These are phyloP conservation scores for Talaromyces albobiverticillius DNA, from an alignment of 2,329 filamentous ascomycete genomes.

Conservation along the genomic window DNA sequence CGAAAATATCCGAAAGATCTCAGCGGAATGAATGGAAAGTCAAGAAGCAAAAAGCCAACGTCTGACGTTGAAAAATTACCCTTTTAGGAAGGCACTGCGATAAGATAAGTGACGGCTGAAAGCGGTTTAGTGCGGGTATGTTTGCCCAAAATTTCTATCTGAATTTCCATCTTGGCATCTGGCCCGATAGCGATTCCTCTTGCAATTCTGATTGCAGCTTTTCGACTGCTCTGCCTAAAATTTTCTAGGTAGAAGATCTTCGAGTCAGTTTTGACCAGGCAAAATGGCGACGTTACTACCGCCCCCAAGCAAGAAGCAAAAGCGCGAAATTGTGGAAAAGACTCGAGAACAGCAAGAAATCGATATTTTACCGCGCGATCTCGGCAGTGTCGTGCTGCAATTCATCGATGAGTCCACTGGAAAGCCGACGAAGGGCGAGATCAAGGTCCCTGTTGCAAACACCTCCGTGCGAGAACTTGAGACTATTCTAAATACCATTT, in stretches of 20 bases:
- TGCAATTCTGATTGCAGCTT: neutral
- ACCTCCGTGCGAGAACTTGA: slow-evolving; percentile 87
- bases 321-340: slow-evolving; percentile 69
- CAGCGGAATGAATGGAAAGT: too few species aligned
- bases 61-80: too few species aligned
- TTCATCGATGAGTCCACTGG: slow-evolving; percentile 79
- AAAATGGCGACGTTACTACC: slow-evolving; percentile 76
- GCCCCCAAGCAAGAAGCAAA: slow-evolving; percentile 86
- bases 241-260: neutral
- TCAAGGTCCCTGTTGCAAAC: slow-evolving; percentile 75
- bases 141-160: neutral
- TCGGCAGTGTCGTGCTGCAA: slow-evolving; percentile 77
- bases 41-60: too few species aligned
- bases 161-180: neutral
- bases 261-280: neutral
- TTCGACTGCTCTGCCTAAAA: neutral
- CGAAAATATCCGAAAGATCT: too few species aligned
- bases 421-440: slow-evolving; percentile 66
- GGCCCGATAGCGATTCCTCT: neutral
- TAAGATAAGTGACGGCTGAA: too few species aligned
- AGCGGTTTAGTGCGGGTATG: neutral
- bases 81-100: too few species aligned
- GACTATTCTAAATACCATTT: slow-evolving; percentile 76
- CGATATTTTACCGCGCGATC: slow-evolving; percentile 60
- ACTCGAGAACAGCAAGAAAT: slow-evolving; percentile 74